A percentile compares a stretch with the other conserved stretches of the same genome.
These are phyloP conservation scores for Blastocystis sp. DNA, from an alignment of 352 stramenopile species.

Conservation along the genomic window DNA sequence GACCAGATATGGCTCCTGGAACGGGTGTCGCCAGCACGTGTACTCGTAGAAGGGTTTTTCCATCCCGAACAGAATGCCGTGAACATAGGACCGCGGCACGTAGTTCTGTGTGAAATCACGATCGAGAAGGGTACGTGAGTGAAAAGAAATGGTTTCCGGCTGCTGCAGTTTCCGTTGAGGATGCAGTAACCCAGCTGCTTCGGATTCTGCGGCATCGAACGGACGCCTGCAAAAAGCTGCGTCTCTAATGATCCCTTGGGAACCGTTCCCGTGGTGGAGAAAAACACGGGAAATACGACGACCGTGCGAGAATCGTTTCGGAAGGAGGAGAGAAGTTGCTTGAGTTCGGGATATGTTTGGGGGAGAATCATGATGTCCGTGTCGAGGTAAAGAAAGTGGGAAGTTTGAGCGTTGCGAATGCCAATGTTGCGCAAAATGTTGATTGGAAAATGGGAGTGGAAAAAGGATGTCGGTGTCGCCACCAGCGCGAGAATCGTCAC, in stretches of 20 bases:
- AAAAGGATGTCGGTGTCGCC: not conserved
- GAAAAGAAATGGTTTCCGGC: not conserved
- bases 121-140: not conserved
- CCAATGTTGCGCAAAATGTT: slow-evolving; percentile 46
- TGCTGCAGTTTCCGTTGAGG: not conserved
- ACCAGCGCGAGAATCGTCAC: not conserved
- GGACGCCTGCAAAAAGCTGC: not conserved
- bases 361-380: slow-evolving; percentile 7
- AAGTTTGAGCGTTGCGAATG: slow-evolving; percentile 17
- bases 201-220: not conserved
- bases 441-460: slow-evolving; percentile 38
- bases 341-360: not conserved
- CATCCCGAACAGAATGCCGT: not conserved
- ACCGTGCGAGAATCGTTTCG: not conserved
- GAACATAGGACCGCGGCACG: not conserved
- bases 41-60: not conserved
- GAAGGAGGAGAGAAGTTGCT: not conserved
- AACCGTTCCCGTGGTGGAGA: not conserved
- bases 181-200: not conserved
- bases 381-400: slow-evolving; percentile 31
- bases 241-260: not conserved
- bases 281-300: slow-evolving; percentile 17
- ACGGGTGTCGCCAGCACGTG: slow-evolving; percentile 21
- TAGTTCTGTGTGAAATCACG: not conserved
- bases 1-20: slow-evolving; percentile 38